Conservation (phyloP, 805 yeast genomes). For the Cyberlindnera galapagoensis region DNA sequence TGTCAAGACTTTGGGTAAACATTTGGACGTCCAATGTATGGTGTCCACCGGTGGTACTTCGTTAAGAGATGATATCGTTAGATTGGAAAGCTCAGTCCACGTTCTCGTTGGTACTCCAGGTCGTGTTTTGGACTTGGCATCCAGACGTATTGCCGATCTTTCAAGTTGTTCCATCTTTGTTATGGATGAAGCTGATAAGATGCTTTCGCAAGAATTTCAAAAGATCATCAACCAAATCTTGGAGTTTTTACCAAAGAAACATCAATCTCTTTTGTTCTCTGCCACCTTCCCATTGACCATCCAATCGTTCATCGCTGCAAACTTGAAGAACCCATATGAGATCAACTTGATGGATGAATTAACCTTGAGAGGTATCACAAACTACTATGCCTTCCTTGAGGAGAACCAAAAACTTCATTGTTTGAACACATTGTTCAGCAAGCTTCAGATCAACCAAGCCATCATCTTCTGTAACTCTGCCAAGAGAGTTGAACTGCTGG, state of each 20-base stretch:
- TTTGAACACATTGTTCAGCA: constrained; percentile 88
- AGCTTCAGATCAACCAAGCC: constrained; percentile 91
- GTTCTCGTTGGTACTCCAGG: constrained; percentile 97
- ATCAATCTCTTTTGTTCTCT: constrained; percentile 82
- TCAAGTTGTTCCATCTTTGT: constrained; percentile 82
- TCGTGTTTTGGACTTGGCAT: constrained; percentile 89
- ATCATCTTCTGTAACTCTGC: constrained; percentile 97
- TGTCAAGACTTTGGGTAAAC: constrained; percentile 91
- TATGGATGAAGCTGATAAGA: constrained; percentile 99
- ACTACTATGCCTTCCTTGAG: constrained; percentile 97
- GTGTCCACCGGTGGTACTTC: constrained; percentile 98
- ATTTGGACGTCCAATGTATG: constrained; percentile 88
- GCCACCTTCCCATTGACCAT: constrained; percentile 97
- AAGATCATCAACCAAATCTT: constrained; percentile 82
- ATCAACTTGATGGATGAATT: constrained; percentile 97
- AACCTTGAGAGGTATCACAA: constrained; percentile 93
- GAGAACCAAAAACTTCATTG: constrained; percentile 95
- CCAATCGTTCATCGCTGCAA: constrained; percentile 85
- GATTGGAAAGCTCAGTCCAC: constrained; percentile 91
- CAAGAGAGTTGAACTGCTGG: constrained; percentile 89
- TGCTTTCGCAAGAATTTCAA: constrained; percentile 86
- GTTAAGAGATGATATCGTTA: constrained; percentile 86
- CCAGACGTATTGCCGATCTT: constrained; percentile 81
- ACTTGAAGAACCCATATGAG: constrained; percentile 87
- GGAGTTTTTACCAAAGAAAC: constrained; percentile 67